Conservation (phyloP, 495 filamentous ascomycete genomes). For the Terfezia boudieri region DNA sequence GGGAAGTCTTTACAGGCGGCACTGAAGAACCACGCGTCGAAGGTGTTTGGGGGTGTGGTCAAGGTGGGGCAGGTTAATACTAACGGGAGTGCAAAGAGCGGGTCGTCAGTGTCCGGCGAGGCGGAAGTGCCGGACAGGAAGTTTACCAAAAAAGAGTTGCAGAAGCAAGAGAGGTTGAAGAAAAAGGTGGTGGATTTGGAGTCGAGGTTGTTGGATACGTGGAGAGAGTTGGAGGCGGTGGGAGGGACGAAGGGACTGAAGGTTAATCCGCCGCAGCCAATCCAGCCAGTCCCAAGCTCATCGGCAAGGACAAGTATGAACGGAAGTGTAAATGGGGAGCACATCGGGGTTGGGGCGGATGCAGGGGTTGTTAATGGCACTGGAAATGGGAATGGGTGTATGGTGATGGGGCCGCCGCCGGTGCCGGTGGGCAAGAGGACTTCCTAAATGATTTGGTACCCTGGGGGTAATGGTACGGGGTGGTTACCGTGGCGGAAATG, state of each 20-base stretch:
- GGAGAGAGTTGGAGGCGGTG: neutral
- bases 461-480: too few relatives aligned
- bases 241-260: neutral
- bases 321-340: neutral
- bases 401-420: neutral
- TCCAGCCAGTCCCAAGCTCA: too few relatives aligned
- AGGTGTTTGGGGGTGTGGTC: too few relatives aligned
- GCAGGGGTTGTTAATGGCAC: neutral
- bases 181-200: neutral
- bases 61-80: too few relatives aligned
- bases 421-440: neutral
- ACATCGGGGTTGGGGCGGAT: neutral
- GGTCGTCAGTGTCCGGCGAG: too few relatives aligned
- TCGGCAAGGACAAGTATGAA: too few relatives aligned
- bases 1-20: too few relatives aligned
- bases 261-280: neutral
- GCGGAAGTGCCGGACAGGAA: too few relatives aligned
- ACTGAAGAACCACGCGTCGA: too few relatives aligned
- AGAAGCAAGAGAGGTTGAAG: neutral
- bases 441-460: neutral
- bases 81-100: too few relatives aligned
- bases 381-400: neutral
- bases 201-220: neutral
- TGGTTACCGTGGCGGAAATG: too few relatives aligned
- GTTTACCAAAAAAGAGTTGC: neutral